These are phyloP conservation scores for Delonix regia DNA, from an alignment of 306 rosid species.

Conservation along the genomic window DNA sequence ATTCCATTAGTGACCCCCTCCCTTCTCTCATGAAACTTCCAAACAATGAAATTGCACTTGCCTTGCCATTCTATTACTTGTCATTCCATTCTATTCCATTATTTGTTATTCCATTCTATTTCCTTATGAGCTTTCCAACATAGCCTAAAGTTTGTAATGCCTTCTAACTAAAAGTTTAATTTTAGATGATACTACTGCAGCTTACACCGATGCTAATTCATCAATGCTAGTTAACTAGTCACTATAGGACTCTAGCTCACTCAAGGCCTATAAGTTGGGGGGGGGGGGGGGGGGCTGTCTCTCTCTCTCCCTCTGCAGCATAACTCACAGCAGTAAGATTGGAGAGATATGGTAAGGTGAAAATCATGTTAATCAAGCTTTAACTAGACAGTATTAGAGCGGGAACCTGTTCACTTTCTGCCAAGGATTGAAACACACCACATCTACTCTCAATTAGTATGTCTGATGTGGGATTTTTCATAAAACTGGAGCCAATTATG, in stretches of 20 bases:
- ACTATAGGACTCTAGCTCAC: not conserved
- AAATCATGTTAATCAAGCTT: not conserved
- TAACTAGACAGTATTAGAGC: not conserved
- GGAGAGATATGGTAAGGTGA: not conserved
- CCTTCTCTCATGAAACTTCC: too few species aligned
- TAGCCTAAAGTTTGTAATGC: slow-evolving; percentile 4
- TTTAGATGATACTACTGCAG: not conserved
- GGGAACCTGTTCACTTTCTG: not conserved
- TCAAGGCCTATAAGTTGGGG: slow-evolving; percentile 18
- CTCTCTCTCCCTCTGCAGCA: not conserved
- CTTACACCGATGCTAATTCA: not conserved
- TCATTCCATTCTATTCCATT: too few species aligned
- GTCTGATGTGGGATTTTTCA: not conserved
- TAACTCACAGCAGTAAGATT: slow-evolving; percentile 9
- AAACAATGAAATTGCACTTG: too few species aligned
- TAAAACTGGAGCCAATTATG: not conserved
- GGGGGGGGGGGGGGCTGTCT: not conserved
- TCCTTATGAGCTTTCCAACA: too few species aligned
- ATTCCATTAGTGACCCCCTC: too few species aligned
- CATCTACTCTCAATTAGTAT: not conserved
- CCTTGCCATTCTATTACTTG: too few species aligned
- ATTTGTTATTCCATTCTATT: too few species aligned
- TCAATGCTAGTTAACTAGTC: not conserved
- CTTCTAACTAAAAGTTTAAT: not conserved
- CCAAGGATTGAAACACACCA: not conserved